Conservation (phyloP, 23 red algal genomes). For the Gracilariopsis chorda region DNA sequence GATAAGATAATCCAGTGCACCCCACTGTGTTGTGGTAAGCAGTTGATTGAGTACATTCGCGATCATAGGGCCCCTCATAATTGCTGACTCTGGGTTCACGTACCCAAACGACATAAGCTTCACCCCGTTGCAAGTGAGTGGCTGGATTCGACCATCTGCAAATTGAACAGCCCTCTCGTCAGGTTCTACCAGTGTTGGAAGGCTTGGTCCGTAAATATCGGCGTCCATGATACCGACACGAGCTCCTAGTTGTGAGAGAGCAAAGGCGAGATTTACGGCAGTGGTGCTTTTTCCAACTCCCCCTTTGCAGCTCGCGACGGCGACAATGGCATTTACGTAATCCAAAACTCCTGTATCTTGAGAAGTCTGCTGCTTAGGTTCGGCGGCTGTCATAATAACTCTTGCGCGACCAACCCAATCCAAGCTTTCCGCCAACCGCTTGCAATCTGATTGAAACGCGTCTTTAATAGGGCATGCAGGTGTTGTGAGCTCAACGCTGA, state of each 20-base stretch:
- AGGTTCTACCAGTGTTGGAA: constrained; percentile 90
- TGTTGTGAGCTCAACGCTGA: constrained; percentile 94
- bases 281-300: constrained; percentile 98
- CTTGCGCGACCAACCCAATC: constrained; percentile 57
- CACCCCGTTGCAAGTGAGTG: constrained; percentile 66
- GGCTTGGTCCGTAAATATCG: constrained; percentile 96
- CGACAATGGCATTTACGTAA: constrained; percentile 78
- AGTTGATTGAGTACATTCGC: constrained; percentile 96
- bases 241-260: constrained; percentile 73
- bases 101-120: constrained; percentile 99
- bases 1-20: constrained; percentile 92
- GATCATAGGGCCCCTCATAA: constrained; percentile 99
- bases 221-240: constrained; percentile 98
- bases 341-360: constrained; percentile 39
- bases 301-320: constrained; percentile 92
- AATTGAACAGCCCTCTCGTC: constrained; percentile 77
- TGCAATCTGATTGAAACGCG: constrained; percentile 77
- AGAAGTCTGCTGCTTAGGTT: neutral
- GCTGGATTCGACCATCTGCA: constrained; percentile 82
- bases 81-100: constrained; percentile 91
- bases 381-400: constrained; percentile 64
- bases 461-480: constrained; percentile 99
- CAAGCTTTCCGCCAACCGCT: constrained; percentile 55
- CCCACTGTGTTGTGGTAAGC: constrained; percentile 92
- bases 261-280: constrained; percentile 94